These are phyloP conservation scores for Fusarium cicatricum DNA, from an alignment of 2,329 filamentous ascomycete genomes.

Conservation along the genomic window DNA sequence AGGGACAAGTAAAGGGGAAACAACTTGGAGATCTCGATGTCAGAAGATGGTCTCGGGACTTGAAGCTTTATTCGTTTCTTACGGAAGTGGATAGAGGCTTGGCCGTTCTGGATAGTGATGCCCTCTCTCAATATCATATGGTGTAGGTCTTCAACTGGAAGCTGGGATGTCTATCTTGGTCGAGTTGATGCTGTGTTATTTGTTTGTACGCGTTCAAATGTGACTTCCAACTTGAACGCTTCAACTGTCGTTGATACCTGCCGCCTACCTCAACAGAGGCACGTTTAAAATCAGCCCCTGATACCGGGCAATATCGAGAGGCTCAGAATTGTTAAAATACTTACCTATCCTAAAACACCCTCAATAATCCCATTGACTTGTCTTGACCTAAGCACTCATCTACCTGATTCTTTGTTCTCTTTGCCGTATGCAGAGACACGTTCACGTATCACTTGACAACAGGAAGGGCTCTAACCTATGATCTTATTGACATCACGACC, in stretches of 20 bases:
- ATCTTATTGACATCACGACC: background rate
- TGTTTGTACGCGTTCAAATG: slow-evolving; percentile 11
- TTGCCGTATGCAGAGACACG: slow-evolving; percentile 14
- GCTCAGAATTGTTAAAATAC: background rate
- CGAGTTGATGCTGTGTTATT: background rate
- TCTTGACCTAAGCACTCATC: background rate
- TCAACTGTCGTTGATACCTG: slow-evolving; percentile 9
- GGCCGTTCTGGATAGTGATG: background rate
- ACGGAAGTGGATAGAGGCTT: background rate
- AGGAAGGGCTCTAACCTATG: background rate
- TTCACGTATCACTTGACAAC: slow-evolving; percentile 9
- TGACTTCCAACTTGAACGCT: slow-evolving; percentile 13
- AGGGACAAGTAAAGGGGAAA: slow-evolving; percentile 4
- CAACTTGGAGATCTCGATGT: background rate
- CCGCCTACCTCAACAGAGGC: background rate
- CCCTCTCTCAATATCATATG: no score
- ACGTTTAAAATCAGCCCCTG: no score
- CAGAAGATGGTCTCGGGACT: background rate
- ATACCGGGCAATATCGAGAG: no score
- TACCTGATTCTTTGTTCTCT: background rate
- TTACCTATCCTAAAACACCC: background rate
- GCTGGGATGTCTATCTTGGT: no score
- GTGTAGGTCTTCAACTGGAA: no score
- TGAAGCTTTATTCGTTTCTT: background rate
- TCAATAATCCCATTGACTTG: background rate